Percentiles rank a stretch among this genome's conserved stretches.
phyloP scores from a whole-genome alignment of 257 asterid species.

The Rhazya stricta region DNA sequence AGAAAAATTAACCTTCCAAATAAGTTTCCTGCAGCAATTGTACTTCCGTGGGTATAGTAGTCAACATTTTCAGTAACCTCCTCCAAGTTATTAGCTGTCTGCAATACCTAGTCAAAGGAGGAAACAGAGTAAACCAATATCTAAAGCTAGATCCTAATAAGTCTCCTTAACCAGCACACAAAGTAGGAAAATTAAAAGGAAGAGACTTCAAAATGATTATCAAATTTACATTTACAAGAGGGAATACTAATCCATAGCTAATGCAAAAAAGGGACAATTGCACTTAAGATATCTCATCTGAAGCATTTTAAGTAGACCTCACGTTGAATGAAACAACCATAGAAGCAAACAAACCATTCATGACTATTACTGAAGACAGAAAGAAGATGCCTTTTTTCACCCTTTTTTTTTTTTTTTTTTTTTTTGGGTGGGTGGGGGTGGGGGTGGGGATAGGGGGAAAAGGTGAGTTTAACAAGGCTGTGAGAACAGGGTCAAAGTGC shows the following conservation, averaged over 20 bases:
- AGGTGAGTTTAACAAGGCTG: not conserved
- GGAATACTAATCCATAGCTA: not conserved
- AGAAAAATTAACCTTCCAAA: slow-evolving; percentile 71
- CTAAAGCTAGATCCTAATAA: not conserved
- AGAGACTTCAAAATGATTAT: not conserved
- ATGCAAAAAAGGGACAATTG: not conserved
- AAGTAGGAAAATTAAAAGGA: not conserved
- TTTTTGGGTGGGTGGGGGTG: too few species aligned
- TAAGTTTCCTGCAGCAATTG: slow-evolving; percentile 94
- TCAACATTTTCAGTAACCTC: slow-evolving; percentile 99
- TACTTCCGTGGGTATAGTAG: slow-evolving; percentile 87
- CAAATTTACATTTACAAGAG: not conserved
- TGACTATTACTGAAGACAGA: not conserved
- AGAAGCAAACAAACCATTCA: not conserved
- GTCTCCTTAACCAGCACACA: not conserved
- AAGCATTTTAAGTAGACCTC: not conserved
- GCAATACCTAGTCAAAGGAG: slow-evolving; percentile 58
- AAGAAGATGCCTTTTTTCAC: too few species aligned
- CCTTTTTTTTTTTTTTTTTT: not conserved
- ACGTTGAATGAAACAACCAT: not conserved
- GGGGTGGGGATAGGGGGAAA: too few species aligned
- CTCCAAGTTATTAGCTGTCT: slow-evolving; percentile 94
- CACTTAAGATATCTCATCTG: not conserved
- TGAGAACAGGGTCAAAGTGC: not conserved
- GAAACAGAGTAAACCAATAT: slow-evolving; percentile 11